Evolutionary conservation across 2,329 filamentous ascomycete genomes (phyloP).

Genomic region (Aspergillus sojae): DNA sequence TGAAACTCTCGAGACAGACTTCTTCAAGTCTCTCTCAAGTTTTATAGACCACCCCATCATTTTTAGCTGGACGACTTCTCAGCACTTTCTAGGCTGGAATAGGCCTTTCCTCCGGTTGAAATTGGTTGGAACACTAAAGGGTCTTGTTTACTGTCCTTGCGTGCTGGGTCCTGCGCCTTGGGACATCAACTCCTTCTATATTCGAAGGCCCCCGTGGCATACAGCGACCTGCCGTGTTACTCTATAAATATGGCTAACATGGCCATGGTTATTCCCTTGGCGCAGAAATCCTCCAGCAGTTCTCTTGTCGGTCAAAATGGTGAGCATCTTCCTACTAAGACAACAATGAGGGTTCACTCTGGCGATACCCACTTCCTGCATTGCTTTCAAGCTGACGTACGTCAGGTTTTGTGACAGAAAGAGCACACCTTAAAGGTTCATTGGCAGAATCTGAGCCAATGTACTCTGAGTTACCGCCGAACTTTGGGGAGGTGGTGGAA

Average conservation of each 20-base stretch:
- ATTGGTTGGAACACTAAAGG: neutral
- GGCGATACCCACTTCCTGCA: neutral
- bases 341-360: neutral
- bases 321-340: constrained; percentile 1
- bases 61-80: neutral
- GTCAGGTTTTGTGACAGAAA: constrained; percentile 11
- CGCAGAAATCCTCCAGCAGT: constrained; percentile 20
- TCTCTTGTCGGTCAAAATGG: constrained; percentile 14
- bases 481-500: constrained; percentile 75
- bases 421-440: constrained; percentile 34
- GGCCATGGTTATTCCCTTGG: constrained; percentile 22
- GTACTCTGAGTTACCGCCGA: constrained; percentile 54
- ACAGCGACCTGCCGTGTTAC: neutral
- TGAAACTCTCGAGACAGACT: constrained; percentile 17
- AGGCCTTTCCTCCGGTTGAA: neutral
- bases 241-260: neutral
- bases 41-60: neutral
- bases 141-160: neutral
- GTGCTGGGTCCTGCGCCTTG: neutral
- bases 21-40: constrained; percentile 14
- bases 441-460: constrained; percentile 25
- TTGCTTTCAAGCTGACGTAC: neutral
- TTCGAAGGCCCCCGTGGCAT: neutral
- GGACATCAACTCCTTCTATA: neutral
- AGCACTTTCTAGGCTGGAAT: neutral